Conservation (phyloP, 2,329 filamentous ascomycete genomes). For the Sordariomycetes sp. region DNA sequence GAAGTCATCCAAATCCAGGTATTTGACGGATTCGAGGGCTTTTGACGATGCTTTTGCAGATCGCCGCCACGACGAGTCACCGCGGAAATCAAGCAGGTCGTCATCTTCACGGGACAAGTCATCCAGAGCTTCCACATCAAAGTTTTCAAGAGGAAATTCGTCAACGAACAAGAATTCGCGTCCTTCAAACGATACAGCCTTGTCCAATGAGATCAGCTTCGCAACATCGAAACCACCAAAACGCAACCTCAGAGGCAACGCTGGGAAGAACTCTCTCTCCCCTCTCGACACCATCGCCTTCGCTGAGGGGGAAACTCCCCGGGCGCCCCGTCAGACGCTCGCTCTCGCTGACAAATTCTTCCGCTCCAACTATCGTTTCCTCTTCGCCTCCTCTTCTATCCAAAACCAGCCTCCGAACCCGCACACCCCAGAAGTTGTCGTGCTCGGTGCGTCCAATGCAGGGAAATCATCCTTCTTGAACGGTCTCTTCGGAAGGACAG, state of each 20-base stretch:
- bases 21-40: too few relatives aligned
- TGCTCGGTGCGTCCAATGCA: slow-evolving; percentile 81
- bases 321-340: too few relatives aligned
- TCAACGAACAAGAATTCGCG: too few relatives aligned
- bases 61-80: too few relatives aligned
- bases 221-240: not conserved
- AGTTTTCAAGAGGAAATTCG: too few relatives aligned
- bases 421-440: slow-evolving; percentile 54
- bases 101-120: too few relatives aligned
- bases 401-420: slow-evolving; percentile 41
- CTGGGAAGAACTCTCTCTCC: not conserved
- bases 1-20: too few relatives aligned
- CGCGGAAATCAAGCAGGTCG: too few relatives aligned
- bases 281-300: slow-evolving; percentile 1
- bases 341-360: slow-evolving; percentile 25
- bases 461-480: slow-evolving; percentile 88
- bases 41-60: too few relatives aligned
- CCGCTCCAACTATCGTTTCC: slow-evolving; percentile 21
- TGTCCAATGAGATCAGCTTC: too few relatives aligned
- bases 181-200: not conserved
- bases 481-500: slow-evolving; percentile 50
- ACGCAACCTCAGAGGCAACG: not conserved
- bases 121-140: too few relatives aligned
- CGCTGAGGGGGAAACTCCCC: too few relatives aligned
- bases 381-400: slow-evolving; percentile 41